Base-by-base conservation (phyloP, 2,329 filamentous ascomycete genomes). In the Penicillium sp. region DNA sequence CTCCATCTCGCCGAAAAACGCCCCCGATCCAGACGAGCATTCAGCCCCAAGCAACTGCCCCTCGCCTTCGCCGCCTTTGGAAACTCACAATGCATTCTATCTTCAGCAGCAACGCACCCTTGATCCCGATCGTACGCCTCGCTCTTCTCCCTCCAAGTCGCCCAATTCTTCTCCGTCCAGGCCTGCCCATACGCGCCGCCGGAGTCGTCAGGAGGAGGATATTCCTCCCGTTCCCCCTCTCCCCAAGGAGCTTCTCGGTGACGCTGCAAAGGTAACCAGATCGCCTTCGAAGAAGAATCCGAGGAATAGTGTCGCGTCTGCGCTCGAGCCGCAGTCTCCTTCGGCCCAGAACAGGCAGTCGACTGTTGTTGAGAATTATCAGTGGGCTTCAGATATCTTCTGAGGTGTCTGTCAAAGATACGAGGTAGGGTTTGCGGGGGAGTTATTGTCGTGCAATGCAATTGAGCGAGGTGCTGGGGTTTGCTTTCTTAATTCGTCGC, bases 341-440 rank as follows among this genome's bases (percentile, higher is more conserved):
- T 51, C 53, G 11, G 44, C 18, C 33, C 42, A 25, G 27, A 56
- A 55, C 13, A 44, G 44, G 13, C 10, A 55, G 22, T 42, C 51
- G 20, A 22, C 54, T 36, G 55, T 35, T 22, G 41, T 53, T 22
- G 59, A 68, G 36, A 58, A 63, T n/a, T 76, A 74, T 48, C 64
- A 69, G 20, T 77, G 74, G 75, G 73, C 73, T 5, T 72, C 74
- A 8, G 74, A 75, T 53, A 66, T 74, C 8, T 76, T 76, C 51
- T 76, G 55, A 70, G 7, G 11, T 39, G 14, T 1, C 20, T 11
- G 4, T 28, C 25, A 28, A 4, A 10, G 27, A 28, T 10, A 10
- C 3, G 27, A 9, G 10, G 6, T 10, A 10, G 9, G 9, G 27
- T 28, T 2, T 28, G 2, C 10, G 27, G 27, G 9, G 27, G 27